A percentile compares a stretch with the other conserved stretches of the same genome.
These are phyloP conservation scores for Leccinum disarticulatum DNA, from an alignment of 768 basidiomycete genomes.

Conservation along the genomic window DNA sequence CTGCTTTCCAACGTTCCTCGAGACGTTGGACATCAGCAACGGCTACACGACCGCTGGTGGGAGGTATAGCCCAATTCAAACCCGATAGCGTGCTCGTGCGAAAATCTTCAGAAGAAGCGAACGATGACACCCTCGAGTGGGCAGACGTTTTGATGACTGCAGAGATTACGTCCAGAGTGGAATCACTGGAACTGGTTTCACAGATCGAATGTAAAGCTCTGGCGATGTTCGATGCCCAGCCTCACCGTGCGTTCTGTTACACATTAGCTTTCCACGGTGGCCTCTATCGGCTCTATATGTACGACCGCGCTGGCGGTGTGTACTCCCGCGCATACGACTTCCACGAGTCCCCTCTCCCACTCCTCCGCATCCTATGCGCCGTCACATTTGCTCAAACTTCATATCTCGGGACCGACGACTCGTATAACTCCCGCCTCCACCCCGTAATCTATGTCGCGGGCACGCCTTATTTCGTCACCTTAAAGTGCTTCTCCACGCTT, in stretches of 20 bases:
- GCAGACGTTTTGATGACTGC: neutral
- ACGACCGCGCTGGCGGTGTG: neutral
- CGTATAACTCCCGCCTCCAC: neutral
- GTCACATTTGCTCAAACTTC: neutral
- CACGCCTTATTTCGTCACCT: neutral
- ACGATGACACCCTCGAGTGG: neutral
- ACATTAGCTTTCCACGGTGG: neutral
- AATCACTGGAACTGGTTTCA: neutral
- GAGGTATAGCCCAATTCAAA: neutral
- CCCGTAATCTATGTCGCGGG: neutral
- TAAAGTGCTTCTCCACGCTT: neutral
- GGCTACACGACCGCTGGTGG: neutral
- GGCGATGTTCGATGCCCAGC: neutral
- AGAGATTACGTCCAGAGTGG: neutral
- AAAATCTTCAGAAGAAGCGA: neutral
- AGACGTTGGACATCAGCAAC: neutral
- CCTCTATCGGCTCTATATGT: neutral
- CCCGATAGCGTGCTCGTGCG: neutral
- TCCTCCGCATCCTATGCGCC: neutral
- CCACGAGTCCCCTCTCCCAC: neutral
- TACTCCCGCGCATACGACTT: neutral
- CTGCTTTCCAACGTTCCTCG: neutral
- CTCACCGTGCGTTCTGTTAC: neutral
- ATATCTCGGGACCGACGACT: neutral
- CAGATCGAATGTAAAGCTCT: neutral